A percentile compares a stretch with the other conserved stretches of the same genome.
These are phyloP conservation scores for Verticillium alfalfae DNA, from an alignment of 2,329 filamentous ascomycete genomes.

Conservation along the genomic window DNA sequence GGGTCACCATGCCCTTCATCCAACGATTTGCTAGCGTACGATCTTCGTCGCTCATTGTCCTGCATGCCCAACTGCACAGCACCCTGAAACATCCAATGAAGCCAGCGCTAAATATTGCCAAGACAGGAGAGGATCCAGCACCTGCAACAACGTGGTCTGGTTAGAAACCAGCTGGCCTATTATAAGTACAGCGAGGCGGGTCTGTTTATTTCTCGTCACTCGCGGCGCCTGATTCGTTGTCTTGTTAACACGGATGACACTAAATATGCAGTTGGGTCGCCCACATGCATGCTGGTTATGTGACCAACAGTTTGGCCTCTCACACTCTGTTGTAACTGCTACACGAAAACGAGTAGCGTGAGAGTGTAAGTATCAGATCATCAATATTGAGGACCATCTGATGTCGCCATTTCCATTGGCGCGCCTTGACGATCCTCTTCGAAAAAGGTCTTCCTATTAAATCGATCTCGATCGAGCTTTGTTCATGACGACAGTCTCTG, in stretches of 20 bases:
- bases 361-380: too few relatives aligned
- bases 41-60: background rate
- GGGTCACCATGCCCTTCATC: background rate
- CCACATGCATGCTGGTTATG: background rate
- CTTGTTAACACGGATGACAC: background rate
- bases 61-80: background rate
- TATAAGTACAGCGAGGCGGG: background rate
- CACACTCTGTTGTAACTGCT: too few relatives aligned
- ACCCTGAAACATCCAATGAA: background rate
- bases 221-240: background rate
- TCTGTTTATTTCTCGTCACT: background rate
- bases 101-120: background rate
- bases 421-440: too few relatives aligned
- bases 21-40: background rate
- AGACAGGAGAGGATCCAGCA: too few relatives aligned
- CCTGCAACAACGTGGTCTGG: background rate
- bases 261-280: background rate
- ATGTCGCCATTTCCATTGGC: too few relatives aligned
- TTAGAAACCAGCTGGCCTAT: background rate
- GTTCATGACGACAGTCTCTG: too few relatives aligned
- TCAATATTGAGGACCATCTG: too few relatives aligned
- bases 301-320: too few relatives aligned
- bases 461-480: too few relatives aligned
- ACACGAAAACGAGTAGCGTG: too few relatives aligned
- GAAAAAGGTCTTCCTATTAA: too few relatives aligned